These are phyloP conservation scores for Chenopodium berlandieri DNA, from an alignment of 148 eudicot species.

Conservation along the genomic window DNA sequence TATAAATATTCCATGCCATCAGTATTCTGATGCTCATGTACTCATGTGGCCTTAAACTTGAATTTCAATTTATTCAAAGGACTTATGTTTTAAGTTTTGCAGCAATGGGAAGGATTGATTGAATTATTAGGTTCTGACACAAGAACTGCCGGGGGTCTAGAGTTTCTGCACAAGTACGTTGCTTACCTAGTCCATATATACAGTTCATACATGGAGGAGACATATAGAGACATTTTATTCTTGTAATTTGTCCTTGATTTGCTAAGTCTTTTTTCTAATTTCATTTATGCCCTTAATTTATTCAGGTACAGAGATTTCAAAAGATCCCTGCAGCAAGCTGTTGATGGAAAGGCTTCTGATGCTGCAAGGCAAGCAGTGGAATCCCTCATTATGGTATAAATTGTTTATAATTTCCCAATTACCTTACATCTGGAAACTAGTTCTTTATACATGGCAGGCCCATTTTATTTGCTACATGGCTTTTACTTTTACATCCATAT, in stretches of 20 bases:
- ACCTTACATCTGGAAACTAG: background rate
- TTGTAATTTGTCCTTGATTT: background rate
- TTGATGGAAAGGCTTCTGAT: conserved; percentile 56
- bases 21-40: background rate
- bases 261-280: background rate
- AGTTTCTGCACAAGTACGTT: conserved; percentile 81
- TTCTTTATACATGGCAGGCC: background rate
- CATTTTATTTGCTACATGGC: background rate
- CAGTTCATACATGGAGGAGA: background rate
- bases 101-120: conserved; percentile 98
- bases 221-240: background rate
- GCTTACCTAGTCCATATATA: conserved; percentile 5
- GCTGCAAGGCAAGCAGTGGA: conserved; percentile 83
- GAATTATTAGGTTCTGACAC: conserved; percentile 81
- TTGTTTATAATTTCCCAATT: background rate
- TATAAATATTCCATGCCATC: background rate
- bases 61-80: background rate
- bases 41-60: conserved; percentile 12
- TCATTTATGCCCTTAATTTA: conserved; percentile 1
- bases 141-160: conserved; percentile 88
- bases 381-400: conserved; percentile 67
- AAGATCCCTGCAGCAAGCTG: conserved; percentile 74
- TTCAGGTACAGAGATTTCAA: conserved; percentile 89
- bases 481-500: background rate
- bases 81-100: conserved; percentile 23